Conservation (phyloP, 495 filamentous ascomycete species). For the Penicillium psychrofluorescens region DNA sequence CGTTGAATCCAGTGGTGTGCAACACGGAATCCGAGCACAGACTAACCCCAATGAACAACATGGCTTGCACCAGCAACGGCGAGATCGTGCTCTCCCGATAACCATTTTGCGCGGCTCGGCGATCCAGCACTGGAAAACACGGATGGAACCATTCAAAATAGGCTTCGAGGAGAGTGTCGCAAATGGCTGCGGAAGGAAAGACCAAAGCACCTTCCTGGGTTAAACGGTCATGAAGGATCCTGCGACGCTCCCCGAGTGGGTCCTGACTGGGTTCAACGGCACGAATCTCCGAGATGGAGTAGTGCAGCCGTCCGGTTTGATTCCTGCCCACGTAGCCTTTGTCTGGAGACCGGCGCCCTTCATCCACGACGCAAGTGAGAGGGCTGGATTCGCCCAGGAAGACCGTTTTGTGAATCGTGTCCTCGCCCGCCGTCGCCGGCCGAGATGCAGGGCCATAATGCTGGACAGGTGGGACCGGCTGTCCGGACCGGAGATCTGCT, state of each 20-base stretch:
- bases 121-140: slow-evolving; percentile 35
- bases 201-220: slow-evolving; percentile 28
- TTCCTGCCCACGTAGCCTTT: slow-evolving; percentile 16
- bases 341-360: slow-evolving; percentile 21
- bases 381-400: slow-evolving; percentile 38
- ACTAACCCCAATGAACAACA: slow-evolving; percentile 38
- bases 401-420: slow-evolving; percentile 23
- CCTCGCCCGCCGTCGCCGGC: not conserved
- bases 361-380: slow-evolving; percentile 33
- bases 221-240: slow-evolving; percentile 17
- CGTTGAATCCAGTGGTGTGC: slow-evolving; percentile 18
- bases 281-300: slow-evolving; percentile 22
- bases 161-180: slow-evolving; percentile 25
- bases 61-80: slow-evolving; percentile 31
- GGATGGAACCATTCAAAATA: slow-evolving; percentile 43
- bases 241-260: slow-evolving; percentile 9
- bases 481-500: not conserved
- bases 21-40: slow-evolving; percentile 29
- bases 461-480: not conserved
- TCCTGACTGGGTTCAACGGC: slow-evolving; percentile 7
- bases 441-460: slow-evolving; percentile 9
- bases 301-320: slow-evolving; percentile 27
- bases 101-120: slow-evolving; percentile 13
- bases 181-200: slow-evolving; percentile 24
- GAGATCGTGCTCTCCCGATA: slow-evolving; percentile 26